Evolutionary conservation across 2,329 filamentous ascomycete species (phyloP), one percentile per base, ranked within the genome.

Genomic region (Hypoxylon sp.): DNA sequence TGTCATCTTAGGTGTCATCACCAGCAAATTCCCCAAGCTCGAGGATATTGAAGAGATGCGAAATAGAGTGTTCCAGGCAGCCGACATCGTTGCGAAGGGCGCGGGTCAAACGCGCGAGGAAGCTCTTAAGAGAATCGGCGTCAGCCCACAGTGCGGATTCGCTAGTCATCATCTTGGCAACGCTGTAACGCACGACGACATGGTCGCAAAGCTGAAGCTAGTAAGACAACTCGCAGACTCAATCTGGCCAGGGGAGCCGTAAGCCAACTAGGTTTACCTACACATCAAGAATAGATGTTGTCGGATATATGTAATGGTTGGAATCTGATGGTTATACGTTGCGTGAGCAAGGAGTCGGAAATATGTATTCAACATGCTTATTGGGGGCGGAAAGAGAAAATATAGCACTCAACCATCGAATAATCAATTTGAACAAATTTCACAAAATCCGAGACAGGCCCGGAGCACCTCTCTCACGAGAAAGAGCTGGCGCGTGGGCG

Each of bases 111-210:
- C 82, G 4, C 82, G 84, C 48, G 86, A 92, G 76, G 85, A 92
- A 76, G 90, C 90, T 0, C 80, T 94, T 9, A 84, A 89, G 78
- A 85, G 89, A 70, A 81, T 94, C 45, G 83, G 85, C 45, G 86
- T 92, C n/a, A 91, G 88, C 74, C 90, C 91, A 0, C 90, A 93
- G 79, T 92, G 90, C 75, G 90, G 89, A 2, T 91, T 91, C 77
- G 91, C 91, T 25, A 92, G 88, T 52, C 91, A 94, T 75, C 87
- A 90, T 68, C 87, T 87, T 72, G 91, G 91, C 0, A 93, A 94
- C 75, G 84, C 87, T 23, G 82, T 94, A 62, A 87, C 84, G 25
- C 83, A 86, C 68, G 86, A 91, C 43, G 90, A 91, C 69, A 91
- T 93, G 89, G 86, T 87, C 77, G 87, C 85, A 75, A 94, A 94